phyloP scores from a whole-genome alignment of 2,329 filamentous ascomycete species.

The Penicillium sp. region DNA sequence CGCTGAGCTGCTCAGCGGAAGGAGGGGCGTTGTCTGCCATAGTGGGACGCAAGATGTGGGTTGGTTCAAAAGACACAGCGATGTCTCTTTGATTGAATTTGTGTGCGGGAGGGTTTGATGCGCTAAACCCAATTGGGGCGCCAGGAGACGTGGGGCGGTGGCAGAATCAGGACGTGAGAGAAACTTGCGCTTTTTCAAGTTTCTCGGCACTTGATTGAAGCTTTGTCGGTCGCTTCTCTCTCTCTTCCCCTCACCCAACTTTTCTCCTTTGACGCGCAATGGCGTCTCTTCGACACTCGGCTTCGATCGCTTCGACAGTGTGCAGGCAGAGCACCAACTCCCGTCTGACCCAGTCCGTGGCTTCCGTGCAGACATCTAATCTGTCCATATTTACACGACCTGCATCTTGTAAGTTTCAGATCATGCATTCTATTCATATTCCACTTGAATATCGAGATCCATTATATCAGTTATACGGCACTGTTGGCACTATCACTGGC shows the following conservation, averaged over 20 bases:
- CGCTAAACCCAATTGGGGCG: conserved; percentile 31
- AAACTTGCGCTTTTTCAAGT: conserved; percentile 22
- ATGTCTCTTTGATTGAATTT: conserved; percentile 25
- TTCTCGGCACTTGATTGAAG: neutral
- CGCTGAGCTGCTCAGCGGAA: conserved; percentile 52
- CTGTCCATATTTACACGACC: conserved; percentile 29
- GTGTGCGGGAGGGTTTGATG: conserved; percentile 27
- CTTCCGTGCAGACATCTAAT: conserved; percentile 31
- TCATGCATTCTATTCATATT: neutral
- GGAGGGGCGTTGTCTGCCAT: conserved; percentile 56
- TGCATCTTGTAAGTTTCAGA: conserved; percentile 31
- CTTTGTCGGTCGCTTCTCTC: neutral
- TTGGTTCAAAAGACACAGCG: conserved; percentile 22
- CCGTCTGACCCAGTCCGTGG: conserved; percentile 30
- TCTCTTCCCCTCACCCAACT: conserved; percentile 3
- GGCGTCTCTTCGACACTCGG: conserved; percentile 33
- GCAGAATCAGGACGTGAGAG: conserved; percentile 21
- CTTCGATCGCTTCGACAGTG: conserved; percentile 34
- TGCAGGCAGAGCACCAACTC: conserved; percentile 35
- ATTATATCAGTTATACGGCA: neutral
- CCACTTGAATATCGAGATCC: neutral
- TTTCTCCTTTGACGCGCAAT: conserved; percentile 20
- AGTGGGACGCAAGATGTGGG: conserved; percentile 32
- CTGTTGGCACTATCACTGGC: neutral
- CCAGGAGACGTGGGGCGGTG: conserved; percentile 18